Conservation (phyloP, 2,329 filamentous ascomycete genomes). For the Sphaerulina musiva region DNA sequence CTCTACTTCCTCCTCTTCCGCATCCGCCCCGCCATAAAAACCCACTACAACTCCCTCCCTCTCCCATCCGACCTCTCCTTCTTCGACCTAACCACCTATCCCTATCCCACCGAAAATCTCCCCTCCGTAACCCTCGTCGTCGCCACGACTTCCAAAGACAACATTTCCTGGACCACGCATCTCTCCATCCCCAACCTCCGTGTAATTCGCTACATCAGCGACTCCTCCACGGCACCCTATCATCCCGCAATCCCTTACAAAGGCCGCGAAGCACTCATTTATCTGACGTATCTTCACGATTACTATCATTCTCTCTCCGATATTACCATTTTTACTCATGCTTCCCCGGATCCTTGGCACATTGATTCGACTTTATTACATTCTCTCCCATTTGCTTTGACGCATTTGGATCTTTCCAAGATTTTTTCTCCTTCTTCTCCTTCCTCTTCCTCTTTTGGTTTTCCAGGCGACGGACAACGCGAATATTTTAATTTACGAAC, state of each 20-base stretch:
- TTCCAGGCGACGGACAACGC: background rate
- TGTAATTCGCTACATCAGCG: constrained; percentile 20
- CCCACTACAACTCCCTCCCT: background rate
- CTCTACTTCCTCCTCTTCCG: constrained; percentile 2
- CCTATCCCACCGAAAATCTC: background rate
- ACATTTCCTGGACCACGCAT: constrained; percentile 18
- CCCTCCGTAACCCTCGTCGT: constrained; percentile 17
- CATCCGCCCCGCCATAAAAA: constrained; percentile 4
- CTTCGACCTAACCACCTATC: background rate
- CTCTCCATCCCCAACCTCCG: constrained; percentile 17
- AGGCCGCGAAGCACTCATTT: constrained; percentile 22
- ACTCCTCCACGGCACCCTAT: constrained; percentile 15
- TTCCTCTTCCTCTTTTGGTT: too few relatives aligned
- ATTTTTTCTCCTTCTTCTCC: too few relatives aligned
- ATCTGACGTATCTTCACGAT: constrained; percentile 22
- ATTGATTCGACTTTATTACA: constrained; percentile 16
- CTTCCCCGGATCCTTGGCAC: constrained; percentile 20
- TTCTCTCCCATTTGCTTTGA: constrained; percentile 16
- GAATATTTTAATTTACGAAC: constrained; percentile 21
- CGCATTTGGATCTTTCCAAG: constrained; percentile 13
- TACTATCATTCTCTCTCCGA: constrained; percentile 13
- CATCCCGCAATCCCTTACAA: constrained; percentile 12
- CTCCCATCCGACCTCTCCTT: background rate
- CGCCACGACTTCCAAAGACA: constrained; percentile 15
- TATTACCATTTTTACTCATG: constrained; percentile 19